Evolutionary conservation across 2,329 filamentous ascomycete genomes (phyloP).

Genomic region (Aspergillus transmontanensis): DNA sequence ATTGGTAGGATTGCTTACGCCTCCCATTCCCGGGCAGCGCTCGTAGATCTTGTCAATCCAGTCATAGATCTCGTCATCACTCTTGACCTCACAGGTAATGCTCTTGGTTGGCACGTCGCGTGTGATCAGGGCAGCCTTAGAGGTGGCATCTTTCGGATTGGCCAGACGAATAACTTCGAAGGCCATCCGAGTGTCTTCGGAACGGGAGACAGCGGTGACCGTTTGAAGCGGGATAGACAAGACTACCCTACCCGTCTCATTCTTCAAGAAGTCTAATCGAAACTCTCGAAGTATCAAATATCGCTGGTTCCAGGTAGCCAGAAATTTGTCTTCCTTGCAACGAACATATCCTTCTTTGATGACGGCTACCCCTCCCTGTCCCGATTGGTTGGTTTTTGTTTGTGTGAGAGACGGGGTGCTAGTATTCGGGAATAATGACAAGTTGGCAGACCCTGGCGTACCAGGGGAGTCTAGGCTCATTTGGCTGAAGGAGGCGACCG

Average conservation of each 20-base stretch:
- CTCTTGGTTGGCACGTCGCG: conserved; percentile 81
- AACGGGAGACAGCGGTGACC: conserved; percentile 85
- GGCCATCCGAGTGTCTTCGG: conserved; percentile 86
- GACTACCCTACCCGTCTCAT: conserved; percentile 82
- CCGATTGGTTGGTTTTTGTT: conserved; percentile 59
- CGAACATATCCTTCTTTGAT: conserved; percentile 65
- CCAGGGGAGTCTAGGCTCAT: conserved; percentile 70
- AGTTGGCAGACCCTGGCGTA: conserved; percentile 55
- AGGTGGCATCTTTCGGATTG: conserved; percentile 61
- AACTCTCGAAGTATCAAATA: conserved; percentile 91
- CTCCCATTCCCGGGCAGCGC: conserved; percentile 94
- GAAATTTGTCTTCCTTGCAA: conserved; percentile 77
- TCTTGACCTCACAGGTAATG: conserved; percentile 90
- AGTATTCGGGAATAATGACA: conserved; percentile 67
- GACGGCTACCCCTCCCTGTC: conserved; percentile 68
- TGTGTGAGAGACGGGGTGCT: conserved; percentile 72
- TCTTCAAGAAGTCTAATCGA: conserved; percentile 92
- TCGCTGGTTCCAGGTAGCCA: conserved; percentile 86
- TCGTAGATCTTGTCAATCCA: conserved; percentile 99
- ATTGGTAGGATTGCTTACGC: conserved; percentile 97
- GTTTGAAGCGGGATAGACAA: conserved; percentile 83
- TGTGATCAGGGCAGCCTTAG: conserved; percentile 71
- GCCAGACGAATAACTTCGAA: conserved; percentile 84
- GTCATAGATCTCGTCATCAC: conserved; percentile 94
- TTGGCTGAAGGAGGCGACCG: conserved; percentile 66